Evolutionary conservation across 1,284 basidiomycete species (phyloP), one percentile per base, ranked within the genome.

Genomic region (Cryptococcus sp.): DNA sequence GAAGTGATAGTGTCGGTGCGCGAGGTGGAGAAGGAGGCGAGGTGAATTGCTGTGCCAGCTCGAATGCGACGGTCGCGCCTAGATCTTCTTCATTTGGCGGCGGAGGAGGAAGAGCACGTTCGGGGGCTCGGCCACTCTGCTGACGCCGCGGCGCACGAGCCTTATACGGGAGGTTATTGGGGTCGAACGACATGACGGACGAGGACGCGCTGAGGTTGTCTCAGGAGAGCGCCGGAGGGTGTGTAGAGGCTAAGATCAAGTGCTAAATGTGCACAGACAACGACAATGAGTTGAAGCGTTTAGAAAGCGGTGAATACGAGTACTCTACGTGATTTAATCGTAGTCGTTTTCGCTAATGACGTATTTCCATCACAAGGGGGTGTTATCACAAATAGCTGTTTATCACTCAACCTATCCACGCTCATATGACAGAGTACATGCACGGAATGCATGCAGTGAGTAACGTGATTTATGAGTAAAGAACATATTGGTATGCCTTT

Each of bases 21-120:
- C 50, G 57, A 15, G 72, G 71, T 15, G 72, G 71, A 6, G 73
- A 71, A 38, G 74, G 72, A 7, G 72, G 72, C 10, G 74, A 72
- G 17, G 66, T 61, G 60, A 67, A 73, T 8, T 50, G 54, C 53
- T 69, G 68, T 13, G 64, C 62, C 5, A 57, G 27, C 13, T 73
- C 71, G 45, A 72, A 63, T 19, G 66, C 66, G 42, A 67, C 64
- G 47, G 61, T 54, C 5, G 66, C 60, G 16, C 52, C 59, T 11
- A 67, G 56, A n/a, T 72, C 69, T 23, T 74, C 71, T 42, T 74
- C 70, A 5, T 68, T 63, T 10, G 66, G 60, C 0, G 72, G 71
- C 2, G 61, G 57, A 23, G 64, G 54, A 1, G 74, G 71, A 7
- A 71, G 65, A 7, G 74, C 59, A 38, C 70, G 61, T 23, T 68